A percentile compares a stretch with the other conserved stretches of the same genome.
Evolutionary conservation across 2,329 filamentous ascomycete species (phyloP).

Genomic region (Verticillium longisporum): DNA sequence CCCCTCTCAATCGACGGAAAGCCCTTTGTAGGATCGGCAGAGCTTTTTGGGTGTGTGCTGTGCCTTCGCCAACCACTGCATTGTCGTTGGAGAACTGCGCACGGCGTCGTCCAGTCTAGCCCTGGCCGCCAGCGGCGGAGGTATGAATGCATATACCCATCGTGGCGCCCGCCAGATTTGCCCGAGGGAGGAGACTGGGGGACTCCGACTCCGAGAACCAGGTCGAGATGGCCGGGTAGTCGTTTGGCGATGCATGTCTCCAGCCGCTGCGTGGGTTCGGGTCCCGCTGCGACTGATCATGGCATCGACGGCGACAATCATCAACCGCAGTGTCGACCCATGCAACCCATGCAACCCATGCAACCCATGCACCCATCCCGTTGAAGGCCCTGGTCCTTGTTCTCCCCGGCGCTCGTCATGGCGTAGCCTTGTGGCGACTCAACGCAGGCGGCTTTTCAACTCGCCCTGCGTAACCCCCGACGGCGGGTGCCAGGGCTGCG

Average conservation of each 20-base stretch:
- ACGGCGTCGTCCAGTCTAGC: neutral
- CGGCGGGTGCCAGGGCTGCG: neutral
- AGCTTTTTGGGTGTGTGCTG: neutral
- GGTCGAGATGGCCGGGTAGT: neutral
- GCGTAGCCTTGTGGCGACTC: neutral
- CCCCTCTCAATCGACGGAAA: neutral
- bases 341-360: neutral
- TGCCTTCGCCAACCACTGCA: neutral
- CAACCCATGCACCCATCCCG: neutral
- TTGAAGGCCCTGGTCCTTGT: neutral
- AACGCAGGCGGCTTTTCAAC: neutral
- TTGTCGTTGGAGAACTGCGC: neutral
- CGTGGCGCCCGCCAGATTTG: neutral
- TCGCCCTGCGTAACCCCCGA: neutral
- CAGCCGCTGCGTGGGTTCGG: neutral
- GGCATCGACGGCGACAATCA: neutral
- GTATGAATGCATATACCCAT: neutral
- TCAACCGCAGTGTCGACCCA: neutral
- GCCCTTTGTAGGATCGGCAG: neutral
- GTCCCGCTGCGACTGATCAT: neutral
- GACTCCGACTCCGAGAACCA: neutral
- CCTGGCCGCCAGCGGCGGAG: neutral
- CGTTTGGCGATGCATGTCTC: neutral
- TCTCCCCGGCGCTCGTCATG: neutral
- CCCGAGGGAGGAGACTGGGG: neutral